Percentiles rank a stretch among this genome's conserved stretches.
Evolutionary conservation across 2,329 filamentous ascomycete species (phyloP).

Genomic region (Aspergillus sp.): DNA sequence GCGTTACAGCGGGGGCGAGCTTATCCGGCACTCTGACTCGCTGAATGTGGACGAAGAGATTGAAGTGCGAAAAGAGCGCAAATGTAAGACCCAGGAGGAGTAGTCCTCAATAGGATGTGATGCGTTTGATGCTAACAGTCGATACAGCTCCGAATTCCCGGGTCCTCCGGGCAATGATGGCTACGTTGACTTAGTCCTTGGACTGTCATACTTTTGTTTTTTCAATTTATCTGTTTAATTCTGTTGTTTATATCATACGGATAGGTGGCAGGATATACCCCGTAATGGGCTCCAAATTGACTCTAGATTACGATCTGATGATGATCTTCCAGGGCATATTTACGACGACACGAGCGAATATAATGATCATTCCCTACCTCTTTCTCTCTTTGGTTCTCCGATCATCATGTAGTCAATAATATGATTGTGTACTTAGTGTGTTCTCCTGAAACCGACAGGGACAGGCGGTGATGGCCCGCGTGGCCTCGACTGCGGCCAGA

Average conservation of each 20-base stretch:
- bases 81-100: constrained; percentile 59
- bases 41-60: constrained; percentile 40
- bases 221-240: background rate
- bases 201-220: background rate
- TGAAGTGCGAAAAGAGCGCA: constrained; percentile 75
- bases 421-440: no score
- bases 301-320: no score
- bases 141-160: constrained; percentile 53
- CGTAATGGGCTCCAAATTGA: no score
- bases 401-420: no score
- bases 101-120: no score
- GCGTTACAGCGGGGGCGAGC: constrained; percentile 33
- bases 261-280: no score
- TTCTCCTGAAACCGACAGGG: constrained; percentile 6
- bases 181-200: constrained; percentile 53
- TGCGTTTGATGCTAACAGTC: constrained; percentile 7
- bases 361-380: no score
- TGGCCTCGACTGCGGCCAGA: constrained; percentile 1
- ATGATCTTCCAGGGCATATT: no score
- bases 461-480: constrained; percentile 16
- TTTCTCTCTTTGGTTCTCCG: no score
- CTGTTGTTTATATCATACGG: background rate
- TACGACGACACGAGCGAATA: no score
- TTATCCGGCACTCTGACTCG: constrained; percentile 19
- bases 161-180: constrained; percentile 61